These are phyloP conservation scores for Orbilia quercus DNA, from an alignment of 2,329 filamentous ascomycete species.

Conservation along the genomic window DNA sequence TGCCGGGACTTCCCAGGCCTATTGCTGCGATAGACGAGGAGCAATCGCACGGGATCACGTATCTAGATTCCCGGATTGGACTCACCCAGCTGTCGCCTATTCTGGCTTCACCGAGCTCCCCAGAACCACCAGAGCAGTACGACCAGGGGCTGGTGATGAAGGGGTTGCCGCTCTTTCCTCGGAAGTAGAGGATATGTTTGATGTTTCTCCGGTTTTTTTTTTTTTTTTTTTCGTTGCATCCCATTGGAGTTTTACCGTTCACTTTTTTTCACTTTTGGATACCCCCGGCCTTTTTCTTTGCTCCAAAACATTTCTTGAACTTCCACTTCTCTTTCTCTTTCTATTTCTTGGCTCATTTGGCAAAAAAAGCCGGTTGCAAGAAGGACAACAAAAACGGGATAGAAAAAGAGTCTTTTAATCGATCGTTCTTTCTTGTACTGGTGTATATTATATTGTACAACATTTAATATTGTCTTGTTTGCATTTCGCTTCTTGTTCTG, in stretches of 20 bases:
- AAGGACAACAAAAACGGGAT: slow-evolving; percentile 1
- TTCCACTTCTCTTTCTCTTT: background rate
- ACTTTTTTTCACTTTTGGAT: slow-evolving; percentile 15
- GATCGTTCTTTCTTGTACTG: background rate
- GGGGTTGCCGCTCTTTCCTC: slow-evolving; percentile 33
- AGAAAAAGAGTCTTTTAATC: slow-evolving; percentile 13
- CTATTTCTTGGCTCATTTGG: background rate
- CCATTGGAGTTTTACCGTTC: slow-evolving; percentile 23
- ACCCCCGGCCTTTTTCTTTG: slow-evolving; percentile 4
- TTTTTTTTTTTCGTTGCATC: slow-evolving; percentile 1
- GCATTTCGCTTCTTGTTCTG: slow-evolving; percentile 12
- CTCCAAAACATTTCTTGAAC: background rate
- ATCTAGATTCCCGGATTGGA: slow-evolving; percentile 2
- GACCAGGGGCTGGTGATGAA: slow-evolving; percentile 40
- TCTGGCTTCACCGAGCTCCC: slow-evolving; percentile 3
- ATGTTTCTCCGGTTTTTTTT: background rate
- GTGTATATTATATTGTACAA: slow-evolving; percentile 1
- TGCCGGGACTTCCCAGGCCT: background rate
- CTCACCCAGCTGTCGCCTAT: slow-evolving; percentile 2
- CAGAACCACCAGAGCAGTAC: slow-evolving; percentile 5
- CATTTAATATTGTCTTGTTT: slow-evolving; percentile 10
- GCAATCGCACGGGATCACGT: background rate
- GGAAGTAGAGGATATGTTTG: slow-evolving; percentile 29
- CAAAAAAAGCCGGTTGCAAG: background rate
- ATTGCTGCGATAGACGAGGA: slow-evolving; percentile 51